Base-by-base conservation (phyloP, 305 asterid genomes). In the Fraxinus greggii region DNA sequence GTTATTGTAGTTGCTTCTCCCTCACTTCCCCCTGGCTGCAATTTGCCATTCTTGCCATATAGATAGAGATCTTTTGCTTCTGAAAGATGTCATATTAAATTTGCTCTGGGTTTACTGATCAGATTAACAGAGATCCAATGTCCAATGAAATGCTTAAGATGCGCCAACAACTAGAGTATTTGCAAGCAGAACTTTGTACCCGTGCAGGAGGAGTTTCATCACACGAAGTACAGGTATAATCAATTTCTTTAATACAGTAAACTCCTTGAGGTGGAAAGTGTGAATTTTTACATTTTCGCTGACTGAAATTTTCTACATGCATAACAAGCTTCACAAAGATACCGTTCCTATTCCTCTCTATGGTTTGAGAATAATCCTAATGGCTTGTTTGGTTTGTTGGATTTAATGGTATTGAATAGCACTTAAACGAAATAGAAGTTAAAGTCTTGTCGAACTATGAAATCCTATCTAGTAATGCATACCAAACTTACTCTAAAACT, bases 111-210 rank as follows among this genome's bases (percentile, higher is more conserved):
- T 72, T 33, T 72, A n/a, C 51, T 85, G 81, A 79, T 59, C 92
- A 97, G 99, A 79, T 97, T 76, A 97, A 95, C 86, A 89, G 99
- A 90, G 98, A 97, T 83, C 98, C 98, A 72, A 90, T 95, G 78
- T 91, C 98, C 51, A 97, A 83, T 81, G 99, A 97, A 90, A 93
- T 97, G 99, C 80, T 95, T 84, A 97, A 97, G 90, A 95, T 97
- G 98, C 96, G 98, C 32, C 99, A 97, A 78, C 98, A 93, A 73
- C 90, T 97, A 86, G 98, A 93, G 79, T 94, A 82, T 88, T 83
- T 97, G 85, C 99, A 97, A 85, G 99, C 99, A 35, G 97, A 95
- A 89, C 97, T 97, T 81, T 92, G 98, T 86, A 97, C 97, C 77
- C 98, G 98, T 78, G 97, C 94, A 51, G 99, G 97, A 72, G 90